Evolutionary conservation across 2,329 filamentous ascomycete genomes (phyloP).

Genomic region (Magnaporthiopsis incrustans): DNA sequence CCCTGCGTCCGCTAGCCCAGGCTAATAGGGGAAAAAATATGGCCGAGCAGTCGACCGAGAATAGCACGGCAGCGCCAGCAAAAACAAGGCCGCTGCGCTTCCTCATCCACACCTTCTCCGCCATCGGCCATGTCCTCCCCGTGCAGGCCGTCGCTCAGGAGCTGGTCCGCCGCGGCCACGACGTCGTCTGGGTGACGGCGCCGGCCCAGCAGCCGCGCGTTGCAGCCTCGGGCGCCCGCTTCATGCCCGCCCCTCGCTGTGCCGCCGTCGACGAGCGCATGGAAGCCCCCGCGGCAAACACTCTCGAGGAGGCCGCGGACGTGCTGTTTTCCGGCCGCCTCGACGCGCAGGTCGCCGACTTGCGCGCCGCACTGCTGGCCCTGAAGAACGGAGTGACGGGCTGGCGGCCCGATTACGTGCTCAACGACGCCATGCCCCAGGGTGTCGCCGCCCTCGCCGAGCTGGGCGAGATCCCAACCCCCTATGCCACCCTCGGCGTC

Average conservation of each 20-base stretch:
- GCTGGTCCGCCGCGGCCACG: conserved; percentile 27
- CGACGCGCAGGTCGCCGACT: conserved; percentile 27
- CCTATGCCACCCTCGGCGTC: conserved; percentile 30
- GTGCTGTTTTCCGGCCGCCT: conserved; percentile 20
- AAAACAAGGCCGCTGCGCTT: conserved; percentile 11
- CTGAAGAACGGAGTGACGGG: conserved; percentile 14
- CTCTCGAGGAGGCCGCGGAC: conserved; percentile 23
- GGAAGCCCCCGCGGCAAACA: conserved; percentile 19
- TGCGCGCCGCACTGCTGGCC: conserved; percentile 23
- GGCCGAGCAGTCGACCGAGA: no score
- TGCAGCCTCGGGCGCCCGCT: conserved; percentile 24
- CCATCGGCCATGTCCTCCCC: conserved; percentile 29
- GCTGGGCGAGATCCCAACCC: conserved; percentile 11
- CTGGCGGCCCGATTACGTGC: conserved; percentile 22
- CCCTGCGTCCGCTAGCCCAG: no score
- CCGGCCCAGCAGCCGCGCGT: conserved; percentile 25
- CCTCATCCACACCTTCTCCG: conserved; percentile 30
- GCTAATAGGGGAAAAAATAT: not conserved
- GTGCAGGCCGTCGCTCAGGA: conserved; percentile 30
- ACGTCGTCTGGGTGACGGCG: conserved; percentile 29
- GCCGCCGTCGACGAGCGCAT: conserved; percentile 20
- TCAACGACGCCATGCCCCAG: conserved; percentile 30
- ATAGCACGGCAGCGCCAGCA: not conserved
- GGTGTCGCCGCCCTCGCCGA: conserved; percentile 27
- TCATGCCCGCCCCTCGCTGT: conserved; percentile 18